phyloP scores from a whole-genome alignment of 768 basidiomycete species.

The Wakefieldia striispora region DNA sequence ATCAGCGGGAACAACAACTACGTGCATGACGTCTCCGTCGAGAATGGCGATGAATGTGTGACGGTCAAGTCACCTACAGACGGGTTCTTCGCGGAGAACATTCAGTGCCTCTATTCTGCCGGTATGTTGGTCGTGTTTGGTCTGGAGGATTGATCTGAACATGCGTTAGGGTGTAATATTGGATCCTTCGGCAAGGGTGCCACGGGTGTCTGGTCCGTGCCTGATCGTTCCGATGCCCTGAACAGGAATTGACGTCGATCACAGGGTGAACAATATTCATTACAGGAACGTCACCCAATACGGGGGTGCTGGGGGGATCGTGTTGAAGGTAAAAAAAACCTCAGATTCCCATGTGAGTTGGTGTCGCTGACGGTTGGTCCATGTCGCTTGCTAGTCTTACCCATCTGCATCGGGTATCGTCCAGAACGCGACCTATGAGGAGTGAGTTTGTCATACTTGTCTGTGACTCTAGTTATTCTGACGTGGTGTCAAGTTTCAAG shows the following conservation, averaged over 20 bases:
- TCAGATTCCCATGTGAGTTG: background rate
- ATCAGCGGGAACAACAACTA: constrained; percentile 30
- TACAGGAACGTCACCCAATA: constrained; percentile 7
- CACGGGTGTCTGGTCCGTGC: constrained; percentile 2
- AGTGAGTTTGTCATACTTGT: background rate
- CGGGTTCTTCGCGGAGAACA: constrained; percentile 12
- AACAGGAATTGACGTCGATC: background rate
- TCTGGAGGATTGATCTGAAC: background rate
- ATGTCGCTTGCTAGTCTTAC: constrained; percentile 4
- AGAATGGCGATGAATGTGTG: constrained; percentile 33
- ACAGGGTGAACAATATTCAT: constrained; percentile 8
- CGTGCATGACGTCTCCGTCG: constrained; percentile 35
- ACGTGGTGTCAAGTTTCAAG: constrained; percentile 3
- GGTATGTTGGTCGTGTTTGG: background rate
- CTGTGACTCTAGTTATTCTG: background rate
- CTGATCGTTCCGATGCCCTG: background rate
- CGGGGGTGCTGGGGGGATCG: background rate
- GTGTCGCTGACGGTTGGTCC: background rate
- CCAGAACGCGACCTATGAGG: constrained; percentile 8
- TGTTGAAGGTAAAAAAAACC: constrained; percentile 10
- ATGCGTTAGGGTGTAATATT: constrained; percentile 13
- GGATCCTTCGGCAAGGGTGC: constrained; percentile 6
- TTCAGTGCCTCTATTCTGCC: constrained; percentile 9
- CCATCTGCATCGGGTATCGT: constrained; percentile 8
- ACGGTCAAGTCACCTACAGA: constrained; percentile 34